Evolutionary conservation across 1,284 basidiomycete species (phyloP).

Genomic region (Porodaedalea pini): DNA sequence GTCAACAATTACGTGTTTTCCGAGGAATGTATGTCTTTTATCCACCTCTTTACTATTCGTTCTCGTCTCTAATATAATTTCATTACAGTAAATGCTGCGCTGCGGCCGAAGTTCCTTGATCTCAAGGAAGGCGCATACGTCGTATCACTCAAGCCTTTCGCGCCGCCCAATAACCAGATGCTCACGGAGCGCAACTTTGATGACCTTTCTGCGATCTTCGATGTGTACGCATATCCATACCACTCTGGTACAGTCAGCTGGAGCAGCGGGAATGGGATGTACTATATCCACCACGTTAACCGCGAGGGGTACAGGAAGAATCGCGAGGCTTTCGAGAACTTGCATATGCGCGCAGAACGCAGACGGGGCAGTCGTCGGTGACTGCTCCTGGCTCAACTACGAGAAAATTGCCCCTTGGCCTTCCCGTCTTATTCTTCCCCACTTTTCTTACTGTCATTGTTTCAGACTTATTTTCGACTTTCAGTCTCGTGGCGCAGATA

Average conservation of each 20-base stretch:
- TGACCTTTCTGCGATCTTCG: slow-evolving; percentile 72
- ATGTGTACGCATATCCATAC: slow-evolving; percentile 64
- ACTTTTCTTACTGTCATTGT: background rate
- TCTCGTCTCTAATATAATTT: background rate
- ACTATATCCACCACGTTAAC: slow-evolving; percentile 73
- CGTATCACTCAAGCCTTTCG: slow-evolving; percentile 70
- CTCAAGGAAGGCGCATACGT: slow-evolving; percentile 78
- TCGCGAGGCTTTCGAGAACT: slow-evolving; percentile 45
- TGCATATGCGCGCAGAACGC: slow-evolving; percentile 1
- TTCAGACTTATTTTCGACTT: background rate
- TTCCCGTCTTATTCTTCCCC: background rate
- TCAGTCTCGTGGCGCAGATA: too few species aligned
- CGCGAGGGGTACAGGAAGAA: slow-evolving; percentile 62
- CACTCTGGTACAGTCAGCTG: slow-evolving; percentile 71
- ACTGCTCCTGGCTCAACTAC: too few species aligned
- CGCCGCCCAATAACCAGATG: slow-evolving; percentile 50
- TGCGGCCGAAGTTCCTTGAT: slow-evolving; percentile 71
- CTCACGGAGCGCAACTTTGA: slow-evolving; percentile 73
- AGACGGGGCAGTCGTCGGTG: background rate
- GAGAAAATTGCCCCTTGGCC: too few species aligned
- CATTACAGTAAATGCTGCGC: slow-evolving; percentile 62
- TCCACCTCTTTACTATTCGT: background rate
- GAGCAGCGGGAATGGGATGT: slow-evolving; percentile 63
- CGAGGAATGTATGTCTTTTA: slow-evolving; percentile 30
- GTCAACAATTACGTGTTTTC: slow-evolving; percentile 80